These are phyloP conservation scores for Leucogyrophana mollusca DNA, from an alignment of 768 basidiomycete species.

Conservation along the genomic window DNA sequence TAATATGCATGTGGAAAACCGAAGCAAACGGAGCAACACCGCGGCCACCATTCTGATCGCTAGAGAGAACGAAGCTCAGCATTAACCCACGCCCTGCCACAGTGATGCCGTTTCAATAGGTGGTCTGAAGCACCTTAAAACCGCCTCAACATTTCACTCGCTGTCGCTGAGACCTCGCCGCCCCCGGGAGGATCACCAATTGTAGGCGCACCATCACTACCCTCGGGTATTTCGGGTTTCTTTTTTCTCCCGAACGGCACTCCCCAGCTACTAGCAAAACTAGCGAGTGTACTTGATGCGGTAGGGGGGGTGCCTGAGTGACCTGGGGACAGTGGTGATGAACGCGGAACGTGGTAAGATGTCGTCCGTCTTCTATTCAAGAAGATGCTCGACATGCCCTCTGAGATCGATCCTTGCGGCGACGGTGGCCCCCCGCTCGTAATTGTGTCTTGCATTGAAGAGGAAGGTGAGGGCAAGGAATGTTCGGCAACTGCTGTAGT, in stretches of 20 bases:
- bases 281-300: conserved; percentile 53
- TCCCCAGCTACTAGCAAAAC: conserved; percentile 64
- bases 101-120: too few relatives aligned
- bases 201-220: conserved; percentile 19
- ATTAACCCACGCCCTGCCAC: too few relatives aligned
- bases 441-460: conserved; percentile 30
- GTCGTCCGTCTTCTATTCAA: conserved; percentile 53
- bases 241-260: conserved; percentile 62
- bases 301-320: conserved; percentile 26
- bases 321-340: conserved; percentile 42
- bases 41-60: not conserved
- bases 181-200: conserved; percentile 17
- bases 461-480: conserved; percentile 43
- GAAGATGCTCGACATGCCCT: conserved; percentile 51
- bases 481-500: conserved; percentile 69
- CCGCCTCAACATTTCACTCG: conserved; percentile 38
- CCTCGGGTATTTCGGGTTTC: conserved; percentile 17
- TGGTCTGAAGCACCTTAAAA: conserved; percentile 9
- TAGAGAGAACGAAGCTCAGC: too few relatives aligned
- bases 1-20: conserved; percentile 29
- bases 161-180: conserved; percentile 36
- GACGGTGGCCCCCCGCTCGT: conserved; percentile 47
- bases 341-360: conserved; percentile 56
- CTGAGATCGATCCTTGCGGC: conserved; percentile 59
- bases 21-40: not conserved